These are phyloP conservation scores for Incumbomyces delicatus DNA, from an alignment of 2,329 filamentous ascomycete genomes.

Conservation along the genomic window DNA sequence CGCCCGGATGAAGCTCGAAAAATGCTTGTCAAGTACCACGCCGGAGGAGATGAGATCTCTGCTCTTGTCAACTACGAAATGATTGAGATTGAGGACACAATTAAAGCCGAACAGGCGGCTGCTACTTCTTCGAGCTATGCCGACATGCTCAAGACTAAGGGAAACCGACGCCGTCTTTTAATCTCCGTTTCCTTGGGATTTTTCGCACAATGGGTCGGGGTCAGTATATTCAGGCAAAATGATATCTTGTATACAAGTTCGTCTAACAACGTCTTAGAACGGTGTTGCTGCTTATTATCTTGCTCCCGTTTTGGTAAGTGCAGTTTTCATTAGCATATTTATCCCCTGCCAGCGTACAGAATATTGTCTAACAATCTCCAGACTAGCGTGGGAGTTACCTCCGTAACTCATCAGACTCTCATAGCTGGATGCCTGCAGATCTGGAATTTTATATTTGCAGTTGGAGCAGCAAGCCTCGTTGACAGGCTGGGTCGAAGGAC, in stretches of 20 bases:
- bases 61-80: conserved; percentile 55
- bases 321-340: too few relatives aligned
- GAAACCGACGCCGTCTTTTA: conserved; percentile 45
- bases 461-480: conserved; percentile 38
- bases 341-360: too few relatives aligned
- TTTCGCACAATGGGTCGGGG: conserved; percentile 50
- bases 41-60: conserved; percentile 30
- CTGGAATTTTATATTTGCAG: not conserved
- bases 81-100: conserved; percentile 56
- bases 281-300: too few relatives aligned
- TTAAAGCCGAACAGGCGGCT: conserved; percentile 46
- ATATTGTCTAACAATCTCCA: conserved; percentile 32
- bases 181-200: conserved; percentile 45
- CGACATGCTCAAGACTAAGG: conserved; percentile 52
- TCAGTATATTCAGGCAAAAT: conserved; percentile 33
- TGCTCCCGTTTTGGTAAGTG: too few relatives aligned
- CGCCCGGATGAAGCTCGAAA: conserved; percentile 22
- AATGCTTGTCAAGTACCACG: conserved; percentile 29
- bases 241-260: too few relatives aligned
- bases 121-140: conserved; percentile 42
- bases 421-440: conserved; percentile 14
- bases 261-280: too few relatives aligned
- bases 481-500: conserved; percentile 47
- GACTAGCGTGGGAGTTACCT: conserved; percentile 52
- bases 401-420: conserved; percentile 26